phyloP scores from a whole-genome alignment of 805 yeast species.

The Debaryomyces tyrocola region DNA sequence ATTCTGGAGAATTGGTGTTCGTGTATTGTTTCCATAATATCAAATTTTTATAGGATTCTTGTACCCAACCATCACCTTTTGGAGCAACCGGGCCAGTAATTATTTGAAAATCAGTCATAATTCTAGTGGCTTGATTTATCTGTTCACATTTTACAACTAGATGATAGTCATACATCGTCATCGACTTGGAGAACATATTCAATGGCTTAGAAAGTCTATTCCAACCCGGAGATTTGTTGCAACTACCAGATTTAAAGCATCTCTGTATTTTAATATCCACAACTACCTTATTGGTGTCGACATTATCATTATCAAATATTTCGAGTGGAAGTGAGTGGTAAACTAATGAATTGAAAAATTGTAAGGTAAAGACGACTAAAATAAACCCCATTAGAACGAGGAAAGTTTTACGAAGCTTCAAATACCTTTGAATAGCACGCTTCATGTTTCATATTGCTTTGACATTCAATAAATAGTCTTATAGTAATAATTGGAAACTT shows the following conservation, averaged over 20 bases:
- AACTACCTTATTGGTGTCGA: neutral
- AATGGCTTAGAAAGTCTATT: neutral
- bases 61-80: slow-evolving; percentile 5
- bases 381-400: no score
- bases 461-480: no score
- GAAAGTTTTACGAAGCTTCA: neutral
- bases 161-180: slow-evolving; percentile 2
- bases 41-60: neutral
- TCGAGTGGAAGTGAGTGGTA: no score
- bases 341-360: no score
- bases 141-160: neutral
- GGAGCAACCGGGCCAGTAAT: neutral
- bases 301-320: neutral
- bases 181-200: neutral
- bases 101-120: neutral
- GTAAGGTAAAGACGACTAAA: no score
- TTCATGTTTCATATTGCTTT: neutral
- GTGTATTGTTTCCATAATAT: slow-evolving; percentile 3
- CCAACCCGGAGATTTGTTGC: slow-evolving; percentile 3
- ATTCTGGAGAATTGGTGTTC: neutral
- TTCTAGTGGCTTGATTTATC: neutral
- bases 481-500: no score
- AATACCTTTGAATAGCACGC: neutral
- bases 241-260: slow-evolving; percentile 3
- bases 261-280: slow-evolving; percentile 4